A percentile compares a stretch with the other conserved stretches of the same genome.
Conservation (phyloP, 768 basidiomycete genomes). For the Phlegmacium glaucopus region DNA sequence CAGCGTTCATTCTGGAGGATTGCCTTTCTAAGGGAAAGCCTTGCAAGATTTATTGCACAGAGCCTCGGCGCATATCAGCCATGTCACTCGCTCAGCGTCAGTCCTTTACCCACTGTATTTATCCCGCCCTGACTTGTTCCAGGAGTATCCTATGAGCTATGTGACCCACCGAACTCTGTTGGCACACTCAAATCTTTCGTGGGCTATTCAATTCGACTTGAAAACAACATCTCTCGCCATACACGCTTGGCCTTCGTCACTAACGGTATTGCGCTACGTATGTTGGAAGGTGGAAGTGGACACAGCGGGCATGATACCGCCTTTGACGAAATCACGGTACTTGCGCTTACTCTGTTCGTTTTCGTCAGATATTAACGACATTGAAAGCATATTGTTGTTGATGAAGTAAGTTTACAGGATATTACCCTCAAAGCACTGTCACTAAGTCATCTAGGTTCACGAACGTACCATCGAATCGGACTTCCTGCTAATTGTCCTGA, state of each 20-base stretch:
- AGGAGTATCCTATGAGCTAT: slow-evolving; percentile 86
- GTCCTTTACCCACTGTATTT: slow-evolving; percentile 8
- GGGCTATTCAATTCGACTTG: slow-evolving; percentile 92
- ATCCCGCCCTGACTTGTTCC: slow-evolving; percentile 1
- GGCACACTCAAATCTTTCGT: slow-evolving; percentile 79
- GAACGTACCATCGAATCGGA: slow-evolving; percentile 97
- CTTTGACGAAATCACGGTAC: slow-evolving; percentile 93
- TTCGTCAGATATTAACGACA: background rate
- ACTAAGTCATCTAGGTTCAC: slow-evolving; percentile 60
- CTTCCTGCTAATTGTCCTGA: slow-evolving; percentile 92
- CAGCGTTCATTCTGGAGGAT: slow-evolving; percentile 90
- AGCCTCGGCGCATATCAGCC: slow-evolving; percentile 93
- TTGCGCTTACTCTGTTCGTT: slow-evolving; percentile 15
- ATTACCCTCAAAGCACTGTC: background rate
- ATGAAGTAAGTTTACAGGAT: slow-evolving; percentile 57
- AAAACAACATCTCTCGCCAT: slow-evolving; percentile 77
- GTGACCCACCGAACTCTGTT: slow-evolving; percentile 75
- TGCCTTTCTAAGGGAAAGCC: slow-evolving; percentile 73
- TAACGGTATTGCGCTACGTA: slow-evolving; percentile 92
- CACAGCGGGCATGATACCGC: slow-evolving; percentile 69
- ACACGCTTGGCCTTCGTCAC: slow-evolving; percentile 86
- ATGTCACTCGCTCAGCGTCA: slow-evolving; percentile 88
- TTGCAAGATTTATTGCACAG: slow-evolving; percentile 93
- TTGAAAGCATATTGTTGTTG: slow-evolving; percentile 85
- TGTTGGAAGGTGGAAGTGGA: slow-evolving; percentile 87